These are phyloP conservation scores for Irpex sp. DNA, from an alignment of 1,284 basidiomycete species.

Conservation along the genomic window DNA sequence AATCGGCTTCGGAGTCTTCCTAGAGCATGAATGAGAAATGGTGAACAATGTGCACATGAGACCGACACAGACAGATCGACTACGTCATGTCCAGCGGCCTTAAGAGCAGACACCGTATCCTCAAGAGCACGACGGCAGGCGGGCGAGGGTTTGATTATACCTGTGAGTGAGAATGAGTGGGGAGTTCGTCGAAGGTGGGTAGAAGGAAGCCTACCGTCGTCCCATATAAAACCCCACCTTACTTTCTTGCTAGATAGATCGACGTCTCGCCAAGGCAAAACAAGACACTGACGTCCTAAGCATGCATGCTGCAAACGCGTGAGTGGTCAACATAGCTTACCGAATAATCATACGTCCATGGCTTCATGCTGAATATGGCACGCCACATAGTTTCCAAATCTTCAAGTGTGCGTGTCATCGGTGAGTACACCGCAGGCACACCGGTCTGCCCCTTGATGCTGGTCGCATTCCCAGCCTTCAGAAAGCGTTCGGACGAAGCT, in stretches of 20 bases:
- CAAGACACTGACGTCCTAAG: conserved; percentile 35
- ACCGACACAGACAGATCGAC: conserved; percentile 36
- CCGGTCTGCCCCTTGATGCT: conserved; percentile 55
- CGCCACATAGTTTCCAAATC: conserved; percentile 30
- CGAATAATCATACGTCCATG: conserved; percentile 59
- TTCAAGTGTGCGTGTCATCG: conserved; percentile 29
- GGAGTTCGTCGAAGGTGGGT: not conserved
- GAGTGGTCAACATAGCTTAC: conserved; percentile 29
- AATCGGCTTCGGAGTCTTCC: conserved; percentile 34
- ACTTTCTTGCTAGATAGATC: conserved; percentile 33
- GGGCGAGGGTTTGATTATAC: conserved; percentile 51
- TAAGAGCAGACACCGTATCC: conserved; percentile 44
- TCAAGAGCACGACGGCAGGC: conserved; percentile 56
- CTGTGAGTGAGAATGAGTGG: conserved; percentile 11
- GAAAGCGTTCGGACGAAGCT: conserved; percentile 42
- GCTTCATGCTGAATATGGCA: conserved; percentile 52
- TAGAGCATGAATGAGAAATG: conserved; percentile 8
- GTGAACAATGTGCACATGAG: not conserved
- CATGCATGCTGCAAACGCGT: too few relatives aligned
- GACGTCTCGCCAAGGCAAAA: conserved; percentile 54
- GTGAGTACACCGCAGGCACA: conserved; percentile 28
- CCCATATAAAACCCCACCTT: conserved; percentile 53
- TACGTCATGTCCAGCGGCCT: conserved; percentile 47
- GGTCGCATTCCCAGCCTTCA: conserved; percentile 43
- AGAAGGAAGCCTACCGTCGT: conserved; percentile 35